Percentiles rank a stretch among this genome's conserved stretches.
Conservation (phyloP, 805 yeast species). For the Brettanomyces custersianus region DNA sequence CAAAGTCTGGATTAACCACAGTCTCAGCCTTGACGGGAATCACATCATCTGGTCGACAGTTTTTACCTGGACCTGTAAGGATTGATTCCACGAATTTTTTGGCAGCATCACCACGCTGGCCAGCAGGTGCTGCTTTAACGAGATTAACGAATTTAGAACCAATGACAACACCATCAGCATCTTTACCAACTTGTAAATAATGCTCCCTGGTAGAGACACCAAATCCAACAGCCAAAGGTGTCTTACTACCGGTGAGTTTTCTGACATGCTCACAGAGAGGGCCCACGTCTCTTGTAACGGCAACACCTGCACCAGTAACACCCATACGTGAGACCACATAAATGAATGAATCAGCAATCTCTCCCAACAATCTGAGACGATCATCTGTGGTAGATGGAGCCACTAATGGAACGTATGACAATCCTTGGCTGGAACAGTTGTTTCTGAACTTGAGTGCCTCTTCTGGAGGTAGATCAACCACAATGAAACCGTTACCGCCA, state of each 20-base stretch:
- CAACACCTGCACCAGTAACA: constrained; percentile 80
- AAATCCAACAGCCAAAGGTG: constrained; percentile 91
- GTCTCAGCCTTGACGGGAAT: constrained; percentile 12
- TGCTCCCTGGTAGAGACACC: constrained; percentile 95
- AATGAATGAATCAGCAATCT: constrained; percentile 89
- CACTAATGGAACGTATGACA: constrained; percentile 86
- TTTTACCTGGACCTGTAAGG: constrained; percentile 45
- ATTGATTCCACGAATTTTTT: constrained; percentile 60
- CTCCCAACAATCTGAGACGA: constrained; percentile 66
- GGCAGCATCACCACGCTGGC: constrained; percentile 55
- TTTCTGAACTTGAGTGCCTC: constrained; percentile 86
- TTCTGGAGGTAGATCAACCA: constrained; percentile 97
- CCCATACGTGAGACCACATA: constrained; percentile 98
- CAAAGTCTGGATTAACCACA: constrained; percentile 25
- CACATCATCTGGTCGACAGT: constrained; percentile 16
- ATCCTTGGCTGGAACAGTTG: constrained; percentile 53
- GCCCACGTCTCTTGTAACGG: constrained; percentile 54
- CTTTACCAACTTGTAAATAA: constrained; percentile 64
- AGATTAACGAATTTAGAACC: constrained; percentile 78
- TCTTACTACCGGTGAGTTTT: constrained; percentile 58
- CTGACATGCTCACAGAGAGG: constrained; percentile 69
- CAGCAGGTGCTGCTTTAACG: constrained; percentile 54
- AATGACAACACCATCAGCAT: constrained; percentile 93
- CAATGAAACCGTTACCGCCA: constrained; percentile 91
- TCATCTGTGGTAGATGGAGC: constrained; percentile 96